Percentiles rank a stretch among this genome's conserved stretches.
Conservation (phyloP, 2,329 filamentous ascomycete species). For the Talaromyces sp. region DNA sequence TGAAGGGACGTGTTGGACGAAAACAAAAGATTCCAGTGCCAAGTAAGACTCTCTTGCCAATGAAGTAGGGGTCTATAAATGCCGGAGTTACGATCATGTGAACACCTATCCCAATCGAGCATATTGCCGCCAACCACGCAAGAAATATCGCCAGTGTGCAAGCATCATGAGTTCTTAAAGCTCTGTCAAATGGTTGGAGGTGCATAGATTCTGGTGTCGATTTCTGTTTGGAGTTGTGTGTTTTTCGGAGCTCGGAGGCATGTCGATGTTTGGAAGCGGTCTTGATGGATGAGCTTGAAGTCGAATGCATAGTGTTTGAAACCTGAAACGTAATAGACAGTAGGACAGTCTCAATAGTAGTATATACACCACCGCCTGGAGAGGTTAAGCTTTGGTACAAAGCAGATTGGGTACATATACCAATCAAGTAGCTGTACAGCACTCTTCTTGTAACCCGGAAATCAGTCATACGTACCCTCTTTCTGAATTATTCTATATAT, state of each 20-base stretch:
- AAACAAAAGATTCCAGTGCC: background rate
- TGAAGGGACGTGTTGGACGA: background rate
- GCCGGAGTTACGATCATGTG: background rate
- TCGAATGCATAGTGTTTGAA: background rate
- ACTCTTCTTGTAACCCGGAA: no score
- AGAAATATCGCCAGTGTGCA: background rate
- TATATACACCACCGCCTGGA: background rate
- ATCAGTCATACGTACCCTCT: background rate
- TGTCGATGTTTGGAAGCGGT: background rate
- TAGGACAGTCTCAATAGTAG: background rate
- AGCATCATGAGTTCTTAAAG: background rate
- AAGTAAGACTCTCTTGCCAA: background rate
- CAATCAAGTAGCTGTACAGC: no score
- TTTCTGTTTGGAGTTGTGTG: background rate
- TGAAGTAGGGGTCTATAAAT: background rate
- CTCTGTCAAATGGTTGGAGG: background rate
- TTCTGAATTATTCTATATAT: background rate
- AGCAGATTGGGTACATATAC: no score
- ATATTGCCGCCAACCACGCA: background rate
- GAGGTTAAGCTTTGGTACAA: no score
- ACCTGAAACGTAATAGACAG: background rate
- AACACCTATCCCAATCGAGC: background rate
- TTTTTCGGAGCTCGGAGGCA: background rate
- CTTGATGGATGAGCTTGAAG: background rate
- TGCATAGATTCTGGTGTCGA: background rate